Base-by-base conservation (phyloP, 768 basidiomycete genomes). In the Lactifluus volemus region DNA sequence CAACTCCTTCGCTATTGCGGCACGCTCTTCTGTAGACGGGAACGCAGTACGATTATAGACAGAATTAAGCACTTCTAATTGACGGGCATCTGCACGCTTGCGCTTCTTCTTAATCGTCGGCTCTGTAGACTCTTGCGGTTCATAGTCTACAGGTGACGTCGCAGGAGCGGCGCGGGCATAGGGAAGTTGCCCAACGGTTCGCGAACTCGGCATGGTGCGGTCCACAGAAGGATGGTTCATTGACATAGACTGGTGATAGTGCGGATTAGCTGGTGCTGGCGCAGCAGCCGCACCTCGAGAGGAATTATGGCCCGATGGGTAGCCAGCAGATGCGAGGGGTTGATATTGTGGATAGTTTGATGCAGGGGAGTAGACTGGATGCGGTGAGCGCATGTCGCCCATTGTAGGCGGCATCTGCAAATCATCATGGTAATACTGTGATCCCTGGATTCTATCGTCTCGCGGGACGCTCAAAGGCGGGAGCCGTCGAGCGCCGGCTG, bases 21-120 rank as follows among this genome's bases (percentile, higher is more conserved):
- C 78, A n/a, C 90, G 83, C 71, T 92, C 90, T 71, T 91, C 89
- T 10, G 90, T 92, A 14, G 90, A 89, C 21, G 90, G 90, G 68
- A 92, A 92, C 17, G 90, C 89, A 3, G 90, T 92, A 60, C 89
- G 82, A 64, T 76, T 77, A 70, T 90, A 92, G 0, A 84, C 85
- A 69, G 87, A 86, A 70, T 90, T 92, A 70, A 92, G 77, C 32
- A 89, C 83, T 70, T 87, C 87, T 61, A 92, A 76, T 67, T 92
- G 90, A 44, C 79, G 79, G 14, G 88, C 85, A 67, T 90, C 88
- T 6, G 89, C 90, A 60, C 89, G 84, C 77, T 89, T 89, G 72
- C 89, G 82, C 74, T 92, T 92, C 78, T 90, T 91, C 78, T 92
- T 92, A 67, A 90, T 84, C 45, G 81, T 76, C n/a, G 86, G 81